phyloP scores from a whole-genome alignment of 176 grass and related monocot genomes.

The Ensete glaucum region DNA sequence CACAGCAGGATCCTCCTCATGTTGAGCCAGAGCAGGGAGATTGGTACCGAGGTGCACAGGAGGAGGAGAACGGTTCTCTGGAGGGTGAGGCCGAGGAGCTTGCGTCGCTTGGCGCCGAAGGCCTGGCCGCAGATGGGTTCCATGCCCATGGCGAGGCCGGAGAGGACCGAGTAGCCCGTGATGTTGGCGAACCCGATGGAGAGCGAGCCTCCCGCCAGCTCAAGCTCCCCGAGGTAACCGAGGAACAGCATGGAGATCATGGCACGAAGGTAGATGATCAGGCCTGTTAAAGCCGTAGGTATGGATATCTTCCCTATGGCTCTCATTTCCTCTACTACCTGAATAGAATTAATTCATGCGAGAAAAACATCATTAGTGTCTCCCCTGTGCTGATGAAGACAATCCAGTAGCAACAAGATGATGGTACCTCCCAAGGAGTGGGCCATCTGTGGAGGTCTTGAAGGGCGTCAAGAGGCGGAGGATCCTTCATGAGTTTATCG shows the following conservation, averaged over 20 bases:
- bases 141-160: conserved; percentile 86
- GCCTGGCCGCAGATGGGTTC: conserved; percentile 97
- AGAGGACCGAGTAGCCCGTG: conserved; percentile 90
- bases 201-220: conserved; percentile 72
- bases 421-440: conserved; percentile 14
- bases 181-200: conserved; percentile 92
- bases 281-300: conserved; percentile 64
- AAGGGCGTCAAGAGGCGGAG: background rate
- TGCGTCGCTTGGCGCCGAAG: conserved; percentile 56
- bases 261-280: conserved; percentile 76
- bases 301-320: conserved; percentile 75
- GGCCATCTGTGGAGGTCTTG: conserved; percentile 16
- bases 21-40: conserved; percentile 53
- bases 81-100: conserved; percentile 67
- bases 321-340: conserved; percentile 63
- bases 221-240: conserved; percentile 58
- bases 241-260: conserved; percentile 98
- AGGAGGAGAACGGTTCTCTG: conserved; percentile 88
- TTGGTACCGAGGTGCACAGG: conserved; percentile 49
- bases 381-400: too few species aligned
- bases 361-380: background rate
- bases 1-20: conserved; percentile 31
- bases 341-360: conserved; percentile 12
- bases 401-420: too few species aligned
- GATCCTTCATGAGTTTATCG: conserved; percentile 3